Conservation (phyloP, 306 rosid species). For the Cucurbita moschata region DNA sequence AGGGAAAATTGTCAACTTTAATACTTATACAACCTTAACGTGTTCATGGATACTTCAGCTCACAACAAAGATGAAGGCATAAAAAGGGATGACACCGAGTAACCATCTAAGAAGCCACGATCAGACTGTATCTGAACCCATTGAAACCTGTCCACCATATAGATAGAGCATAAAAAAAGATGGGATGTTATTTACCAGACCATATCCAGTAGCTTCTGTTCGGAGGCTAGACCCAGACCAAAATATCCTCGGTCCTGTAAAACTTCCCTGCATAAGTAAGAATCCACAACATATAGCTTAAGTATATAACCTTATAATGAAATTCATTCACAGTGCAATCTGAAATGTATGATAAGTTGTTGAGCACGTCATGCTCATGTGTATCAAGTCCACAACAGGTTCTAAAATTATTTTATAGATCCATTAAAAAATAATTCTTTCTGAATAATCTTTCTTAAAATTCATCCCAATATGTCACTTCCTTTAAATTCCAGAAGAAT, state of each 20-base stretch:
- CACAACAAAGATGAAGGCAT: neutral
- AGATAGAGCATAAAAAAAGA: slow-evolving; percentile 4
- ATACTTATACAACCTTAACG: slow-evolving; percentile 3
- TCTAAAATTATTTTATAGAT: neutral
- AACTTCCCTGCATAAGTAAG: slow-evolving; percentile 91
- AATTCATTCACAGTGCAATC: slow-evolving; percentile 4
- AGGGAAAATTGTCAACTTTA: slow-evolving; percentile 9
- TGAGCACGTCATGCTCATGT: neutral
- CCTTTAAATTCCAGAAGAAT: neutral
- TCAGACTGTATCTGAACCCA: neutral
- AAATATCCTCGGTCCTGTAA: slow-evolving; percentile 95
- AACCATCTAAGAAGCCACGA: neutral
- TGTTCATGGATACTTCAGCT: slow-evolving; percentile 4
- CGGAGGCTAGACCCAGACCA: slow-evolving; percentile 99
- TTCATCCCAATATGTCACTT: neutral
- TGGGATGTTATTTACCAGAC: slow-evolving; percentile 61
- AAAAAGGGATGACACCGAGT: neutral
- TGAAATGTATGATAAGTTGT: neutral
- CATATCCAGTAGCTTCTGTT: slow-evolving; percentile 98
- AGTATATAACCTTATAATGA: neutral
- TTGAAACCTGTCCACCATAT: slow-evolving; percentile 6
- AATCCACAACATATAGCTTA: slow-evolving; percentile 7
- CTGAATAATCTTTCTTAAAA: neutral
- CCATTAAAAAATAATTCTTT: neutral
- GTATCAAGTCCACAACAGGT: neutral